These are phyloP conservation scores for Ustilago shanxiensis DNA, from an alignment of 1,284 basidiomycete genomes.

Conservation along the genomic window DNA sequence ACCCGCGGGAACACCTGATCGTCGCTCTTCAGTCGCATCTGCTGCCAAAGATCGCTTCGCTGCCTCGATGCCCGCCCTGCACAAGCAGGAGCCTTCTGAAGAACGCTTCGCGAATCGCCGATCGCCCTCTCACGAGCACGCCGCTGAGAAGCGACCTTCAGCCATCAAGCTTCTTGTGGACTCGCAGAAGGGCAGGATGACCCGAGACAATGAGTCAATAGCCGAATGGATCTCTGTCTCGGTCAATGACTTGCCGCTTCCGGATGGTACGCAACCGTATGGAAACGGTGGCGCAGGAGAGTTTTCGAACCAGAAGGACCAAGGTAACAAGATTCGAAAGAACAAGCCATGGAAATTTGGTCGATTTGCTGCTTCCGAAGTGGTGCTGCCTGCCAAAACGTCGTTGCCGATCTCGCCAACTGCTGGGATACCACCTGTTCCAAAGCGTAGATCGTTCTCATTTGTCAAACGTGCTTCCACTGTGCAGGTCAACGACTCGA, in stretches of 20 bases:
- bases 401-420: not conserved
- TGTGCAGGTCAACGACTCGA: slow-evolving; percentile 22
- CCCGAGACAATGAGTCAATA: slow-evolving; percentile 45
- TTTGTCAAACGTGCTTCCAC: slow-evolving; percentile 27
- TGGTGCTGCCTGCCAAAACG: slow-evolving; percentile 23
- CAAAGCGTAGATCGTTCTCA: slow-evolving; percentile 29
- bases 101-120: not conserved
- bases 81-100: not conserved
- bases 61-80: slow-evolving; percentile 35
- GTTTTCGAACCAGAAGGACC: slow-evolving; percentile 37
- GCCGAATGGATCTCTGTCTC: slow-evolving; percentile 51
- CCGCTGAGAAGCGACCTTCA: slow-evolving; percentile 16
- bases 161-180: slow-evolving; percentile 35
- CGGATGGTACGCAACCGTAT: slow-evolving; percentile 19
- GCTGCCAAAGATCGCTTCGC: slow-evolving; percentile 27
- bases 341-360: slow-evolving; percentile 45
- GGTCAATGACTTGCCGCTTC: slow-evolving; percentile 35
- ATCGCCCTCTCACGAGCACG: slow-evolving; percentile 6
- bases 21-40: slow-evolving; percentile 5
- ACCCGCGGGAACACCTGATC: slow-evolving; percentile 1
- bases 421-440: not conserved
- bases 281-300: slow-evolving; percentile 46
- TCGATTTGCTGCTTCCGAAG: slow-evolving; percentile 42
- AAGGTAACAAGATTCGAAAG: slow-evolving; percentile 23
- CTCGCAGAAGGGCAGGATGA: slow-evolving; percentile 37